Percentiles rank a stretch among this genome's conserved stretches.
Conservation (phyloP, 2,329 filamentous ascomycete genomes). For the Capronia epimyces region DNA sequence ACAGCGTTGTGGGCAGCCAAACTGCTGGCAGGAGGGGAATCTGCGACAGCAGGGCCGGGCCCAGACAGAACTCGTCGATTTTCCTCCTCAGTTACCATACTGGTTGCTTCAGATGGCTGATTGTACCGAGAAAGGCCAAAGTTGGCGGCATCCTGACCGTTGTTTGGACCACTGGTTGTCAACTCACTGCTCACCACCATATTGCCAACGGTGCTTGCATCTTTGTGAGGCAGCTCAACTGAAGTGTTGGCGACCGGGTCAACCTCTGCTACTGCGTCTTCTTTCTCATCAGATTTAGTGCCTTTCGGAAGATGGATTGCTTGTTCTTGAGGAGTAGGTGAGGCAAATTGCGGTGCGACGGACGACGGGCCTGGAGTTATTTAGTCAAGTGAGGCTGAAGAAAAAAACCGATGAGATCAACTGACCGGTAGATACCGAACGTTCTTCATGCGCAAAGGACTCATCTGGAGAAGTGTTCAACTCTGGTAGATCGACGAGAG, state of each 20-base stretch:
- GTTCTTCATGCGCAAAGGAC: conserved; percentile 1
- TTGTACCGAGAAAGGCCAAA: background rate
- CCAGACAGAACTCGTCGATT: background rate
- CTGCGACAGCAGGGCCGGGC: background rate
- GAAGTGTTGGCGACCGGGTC: background rate
- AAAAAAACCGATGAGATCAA: background rate
- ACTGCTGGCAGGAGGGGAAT: background rate
- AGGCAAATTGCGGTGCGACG: background rate
- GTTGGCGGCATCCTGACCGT: background rate
- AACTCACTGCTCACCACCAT: background rate
- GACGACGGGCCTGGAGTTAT: conserved; percentile 2
- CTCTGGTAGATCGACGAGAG: background rate
- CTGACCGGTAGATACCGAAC: conserved; percentile 8
- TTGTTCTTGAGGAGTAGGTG: conserved; percentile 2
- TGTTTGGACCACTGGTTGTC: background rate
- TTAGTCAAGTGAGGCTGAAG: conserved; percentile 4
- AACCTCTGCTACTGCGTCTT: background rate
- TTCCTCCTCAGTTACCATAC: background rate
- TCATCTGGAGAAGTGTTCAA: background rate
- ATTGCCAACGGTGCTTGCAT: background rate
- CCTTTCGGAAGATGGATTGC: background rate
- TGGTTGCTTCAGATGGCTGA: background rate
- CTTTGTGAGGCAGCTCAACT: background rate
- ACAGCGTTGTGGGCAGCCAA: background rate
- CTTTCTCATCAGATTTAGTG: conserved; percentile 1